phyloP scores from a whole-genome alignment of 495 filamentous ascomycete genomes.

The Lindgomyces ingoldianus region DNA sequence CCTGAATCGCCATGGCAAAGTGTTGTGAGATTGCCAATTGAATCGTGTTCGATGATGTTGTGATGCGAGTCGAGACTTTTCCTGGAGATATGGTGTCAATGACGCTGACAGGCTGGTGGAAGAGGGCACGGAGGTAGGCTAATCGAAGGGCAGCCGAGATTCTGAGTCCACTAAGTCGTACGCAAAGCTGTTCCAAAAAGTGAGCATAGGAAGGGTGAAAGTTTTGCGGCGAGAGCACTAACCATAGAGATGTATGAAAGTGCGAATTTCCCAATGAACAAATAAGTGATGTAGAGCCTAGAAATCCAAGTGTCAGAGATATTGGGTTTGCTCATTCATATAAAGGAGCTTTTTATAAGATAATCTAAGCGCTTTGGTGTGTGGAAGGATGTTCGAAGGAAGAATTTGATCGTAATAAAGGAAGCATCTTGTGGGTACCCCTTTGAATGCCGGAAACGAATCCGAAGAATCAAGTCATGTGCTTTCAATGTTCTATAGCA shows the following conservation, averaged over 20 bases:
- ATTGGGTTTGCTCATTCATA: no score
- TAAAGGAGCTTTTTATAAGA: no score
- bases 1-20: conserved; percentile 39
- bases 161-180: conserved; percentile 41
- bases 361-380: no score
- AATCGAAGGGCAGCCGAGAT: conserved; percentile 41
- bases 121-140: conserved; percentile 41
- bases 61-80: conserved; percentile 42
- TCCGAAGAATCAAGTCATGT: no score
- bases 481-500: no score
- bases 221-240: conserved; percentile 27
- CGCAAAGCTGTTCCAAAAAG: conserved; percentile 26
- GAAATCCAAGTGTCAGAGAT: no score
- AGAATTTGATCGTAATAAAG: no score
- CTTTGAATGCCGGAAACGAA: no score
- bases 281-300: conserved; percentile 60
- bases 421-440: no score
- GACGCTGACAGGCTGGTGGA: conserved; percentile 38
- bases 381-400: no score
- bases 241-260: conserved; percentile 60
- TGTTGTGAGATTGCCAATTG: conserved; percentile 42
- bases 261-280: conserved; percentile 62
- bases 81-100: conserved; percentile 42
- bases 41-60: conserved; percentile 41
- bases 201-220: conserved; percentile 6